These are phyloP conservation scores for Saccharomycopsis lassenensis DNA, from an alignment of 805 yeast species.

Conservation along the genomic window DNA sequence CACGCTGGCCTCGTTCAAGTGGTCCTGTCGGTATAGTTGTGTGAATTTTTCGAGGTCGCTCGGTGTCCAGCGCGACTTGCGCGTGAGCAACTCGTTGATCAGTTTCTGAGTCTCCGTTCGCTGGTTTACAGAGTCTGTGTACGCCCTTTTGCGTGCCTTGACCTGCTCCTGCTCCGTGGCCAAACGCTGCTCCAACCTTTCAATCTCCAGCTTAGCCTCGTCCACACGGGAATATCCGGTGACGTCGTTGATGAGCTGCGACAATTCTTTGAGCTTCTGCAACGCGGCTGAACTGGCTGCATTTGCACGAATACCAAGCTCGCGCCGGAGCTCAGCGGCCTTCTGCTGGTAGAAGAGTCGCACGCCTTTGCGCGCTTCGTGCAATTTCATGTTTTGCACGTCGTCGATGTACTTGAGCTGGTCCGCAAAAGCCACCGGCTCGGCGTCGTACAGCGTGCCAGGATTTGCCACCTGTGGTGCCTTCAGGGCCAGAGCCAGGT, in stretches of 20 bases:
- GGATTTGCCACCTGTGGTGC: no score
- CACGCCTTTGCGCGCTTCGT: no score
- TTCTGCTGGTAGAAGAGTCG: no score
- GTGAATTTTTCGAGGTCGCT: constrained; percentile 80
- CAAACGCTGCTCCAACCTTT: constrained; percentile 40
- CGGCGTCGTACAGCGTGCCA: no score
- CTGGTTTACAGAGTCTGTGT: constrained; percentile 48
- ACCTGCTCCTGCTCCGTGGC: constrained; percentile 38
- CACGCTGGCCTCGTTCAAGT: constrained; percentile 55
- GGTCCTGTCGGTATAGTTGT: constrained; percentile 68
- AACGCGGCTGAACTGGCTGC: no score
- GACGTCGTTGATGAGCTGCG: constrained; percentile 46
- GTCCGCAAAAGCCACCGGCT: no score
- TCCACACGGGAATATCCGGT: constrained; percentile 87
- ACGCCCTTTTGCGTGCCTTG: constrained; percentile 35
- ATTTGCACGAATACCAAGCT: no score
- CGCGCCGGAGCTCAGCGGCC: no score
- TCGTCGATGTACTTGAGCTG: no score
- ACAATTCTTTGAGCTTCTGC: not conserved
- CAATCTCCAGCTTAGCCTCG: constrained; percentile 52
- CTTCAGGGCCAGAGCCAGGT: no score
- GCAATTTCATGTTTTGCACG: no score
- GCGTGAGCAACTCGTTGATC: constrained; percentile 74
- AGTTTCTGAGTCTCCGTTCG: constrained; percentile 70
- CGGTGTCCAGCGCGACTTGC: constrained; percentile 76